phyloP scores from a whole-genome alignment of 169 alveolate genomes.

The Plasmodium knowlesi region DNA sequence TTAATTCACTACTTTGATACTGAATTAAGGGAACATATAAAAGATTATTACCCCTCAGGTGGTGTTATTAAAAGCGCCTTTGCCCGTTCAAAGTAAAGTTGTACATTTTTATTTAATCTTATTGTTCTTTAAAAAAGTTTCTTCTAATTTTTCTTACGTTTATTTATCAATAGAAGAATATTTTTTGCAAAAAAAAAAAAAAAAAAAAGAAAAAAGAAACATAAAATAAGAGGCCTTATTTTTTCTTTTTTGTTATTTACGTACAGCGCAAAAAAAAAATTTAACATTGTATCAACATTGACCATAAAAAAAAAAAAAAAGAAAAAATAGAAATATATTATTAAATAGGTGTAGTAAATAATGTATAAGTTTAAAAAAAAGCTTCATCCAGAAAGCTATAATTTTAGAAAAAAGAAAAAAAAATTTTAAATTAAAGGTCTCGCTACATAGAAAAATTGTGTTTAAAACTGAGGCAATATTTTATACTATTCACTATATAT shows the following conservation, averaged over 20 bases:
- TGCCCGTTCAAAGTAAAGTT: background rate
- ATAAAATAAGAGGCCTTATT: background rate
- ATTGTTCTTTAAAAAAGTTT: background rate
- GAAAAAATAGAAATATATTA: background rate
- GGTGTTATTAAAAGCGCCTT: background rate
- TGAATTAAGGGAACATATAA: background rate
- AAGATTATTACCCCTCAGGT: background rate
- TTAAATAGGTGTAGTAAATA: background rate
- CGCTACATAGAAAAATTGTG: background rate
- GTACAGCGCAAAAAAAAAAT: background rate
- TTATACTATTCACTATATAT: background rate
- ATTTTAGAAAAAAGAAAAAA: background rate
- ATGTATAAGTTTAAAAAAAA: background rate
- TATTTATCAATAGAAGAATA: background rate
- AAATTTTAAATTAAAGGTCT: background rate
- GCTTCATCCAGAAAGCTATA: background rate
- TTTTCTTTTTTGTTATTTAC: background rate
- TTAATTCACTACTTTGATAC: background rate
- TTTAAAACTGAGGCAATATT: background rate
- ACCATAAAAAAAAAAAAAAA: background rate
- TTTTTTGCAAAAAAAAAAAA: background rate
- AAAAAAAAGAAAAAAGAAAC: background rate
- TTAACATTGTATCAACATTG: background rate
- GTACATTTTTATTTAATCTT: background rate
- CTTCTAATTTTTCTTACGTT: background rate